Base-by-base conservation (phyloP, 2,329 filamentous ascomycete species). In the Colletotrichum tropicale region DNA sequence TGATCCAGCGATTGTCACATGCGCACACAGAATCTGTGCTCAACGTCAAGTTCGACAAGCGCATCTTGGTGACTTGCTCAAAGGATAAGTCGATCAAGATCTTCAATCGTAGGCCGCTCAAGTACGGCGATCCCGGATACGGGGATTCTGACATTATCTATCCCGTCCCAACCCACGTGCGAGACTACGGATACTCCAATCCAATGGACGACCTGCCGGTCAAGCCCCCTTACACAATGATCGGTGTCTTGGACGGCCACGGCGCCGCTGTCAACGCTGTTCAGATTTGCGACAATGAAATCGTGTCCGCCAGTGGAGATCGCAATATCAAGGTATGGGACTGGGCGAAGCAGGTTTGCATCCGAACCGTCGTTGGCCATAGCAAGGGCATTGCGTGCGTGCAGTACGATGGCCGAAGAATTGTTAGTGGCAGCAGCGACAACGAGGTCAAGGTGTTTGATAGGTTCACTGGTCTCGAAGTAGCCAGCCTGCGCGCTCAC, bases 81-180 rank as follows among this genome's bases (percentile, higher is more conserved):
- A 99, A 99, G 83, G 97, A 99, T 84, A 98, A 96, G 84, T 94
- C 94, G 1, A 98, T 99, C 88, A 98, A 98, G 84, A 93, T 99
- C 21, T 99, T 98, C 91, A 98, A 96, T 83, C 93, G 97, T 7
- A 89, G 88, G 21, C 88, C 92, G 21, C 86, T 98, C n/a, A 86
- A 87, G 36, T 87, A 89, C 58, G 91, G 91, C 26, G 91, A 93
- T 38, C 77, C 89, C 4, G 92, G 91, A 8, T 93, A 93, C 82
- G 84, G 84, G 3, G 80, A 79, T 2, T 74, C 80, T 4, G 82
- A 86, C 24, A 79, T 80, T 0, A 84, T 92, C n/a, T 88, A 90
- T 69, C 88, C 91, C 2, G 89, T 91, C 2, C 88, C 88, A 1
- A 85, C 83, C 16, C 87, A 85, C 38, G 80, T 93, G 21, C 88